These are phyloP conservation scores for Pseudopyricularia javanii DNA, from an alignment of 2,329 filamentous ascomycete genomes.

Conservation along the genomic window DNA sequence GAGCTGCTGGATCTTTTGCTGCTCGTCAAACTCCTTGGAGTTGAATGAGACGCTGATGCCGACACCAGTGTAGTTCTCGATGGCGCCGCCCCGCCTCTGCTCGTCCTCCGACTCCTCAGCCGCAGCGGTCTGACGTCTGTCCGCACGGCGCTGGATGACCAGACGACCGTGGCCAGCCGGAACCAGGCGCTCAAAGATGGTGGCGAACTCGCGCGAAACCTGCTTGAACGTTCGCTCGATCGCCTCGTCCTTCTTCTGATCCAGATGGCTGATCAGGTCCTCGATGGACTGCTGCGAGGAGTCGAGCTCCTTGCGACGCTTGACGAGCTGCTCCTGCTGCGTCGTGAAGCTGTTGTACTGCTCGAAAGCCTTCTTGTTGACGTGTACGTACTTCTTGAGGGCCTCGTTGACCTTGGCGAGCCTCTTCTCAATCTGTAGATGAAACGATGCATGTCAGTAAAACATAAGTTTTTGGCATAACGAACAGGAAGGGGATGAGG, in stretches of 20 bases:
- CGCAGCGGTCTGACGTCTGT: constrained; percentile 37
- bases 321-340: constrained; percentile 76
- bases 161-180: constrained; percentile 84
- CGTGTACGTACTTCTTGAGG: constrained; percentile 91
- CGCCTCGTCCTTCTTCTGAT: constrained; percentile 92
- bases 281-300: constrained; percentile 78
- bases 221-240: constrained; percentile 98
- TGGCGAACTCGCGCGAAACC: constrained; percentile 84
- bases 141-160: constrained; percentile 83
- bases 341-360: constrained; percentile 96
- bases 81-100: constrained; percentile 45
- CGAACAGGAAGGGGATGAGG: neutral
- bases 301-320: constrained; percentile 77
- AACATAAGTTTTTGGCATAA: no score
- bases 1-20: constrained; percentile 94
- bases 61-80: constrained; percentile 94
- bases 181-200: constrained; percentile 89
- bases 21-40: constrained; percentile 87
- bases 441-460: constrained; percentile 2
- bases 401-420: constrained; percentile 87
- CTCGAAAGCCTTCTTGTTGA: constrained; percentile 99
- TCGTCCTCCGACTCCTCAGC: constrained; percentile 57
- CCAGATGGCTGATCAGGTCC: constrained; percentile 81
- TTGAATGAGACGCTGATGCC: constrained; percentile 98
- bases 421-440: constrained; percentile 44